These are phyloP conservation scores for Rhodofomes roseus DNA, from an alignment of 1,284 basidiomycete species.

Conservation along the genomic window DNA sequence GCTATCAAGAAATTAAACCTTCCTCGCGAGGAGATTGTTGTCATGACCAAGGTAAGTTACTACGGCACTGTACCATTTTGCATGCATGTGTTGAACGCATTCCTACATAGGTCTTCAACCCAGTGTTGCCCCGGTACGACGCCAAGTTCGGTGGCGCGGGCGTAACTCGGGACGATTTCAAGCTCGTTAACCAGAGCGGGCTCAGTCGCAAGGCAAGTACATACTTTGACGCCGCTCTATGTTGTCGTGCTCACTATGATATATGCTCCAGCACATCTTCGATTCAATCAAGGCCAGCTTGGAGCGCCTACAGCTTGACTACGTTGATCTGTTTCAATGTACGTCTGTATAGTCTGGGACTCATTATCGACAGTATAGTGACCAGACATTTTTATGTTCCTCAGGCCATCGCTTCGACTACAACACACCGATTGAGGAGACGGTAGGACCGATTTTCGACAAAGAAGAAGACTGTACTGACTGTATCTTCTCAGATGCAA, in stretches of 20 bases:
- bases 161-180: conserved; percentile 7
- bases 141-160: background rate
- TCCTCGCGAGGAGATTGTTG: conserved; percentile 52
- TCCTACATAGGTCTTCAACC: background rate
- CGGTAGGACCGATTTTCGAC: conserved; percentile 8
- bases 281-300: conserved; percentile 37
- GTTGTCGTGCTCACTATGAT: background rate
- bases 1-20: conserved; percentile 53
- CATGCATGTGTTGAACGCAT: background rate
- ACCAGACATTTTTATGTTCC: no score
- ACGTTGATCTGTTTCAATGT: conserved; percentile 34
- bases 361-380: no score
- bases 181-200: conserved; percentile 25
- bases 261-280: conserved; percentile 35
- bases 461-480: background rate
- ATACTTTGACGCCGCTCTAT: background rate
- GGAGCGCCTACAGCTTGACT: conserved; percentile 37
- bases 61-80: background rate
- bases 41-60: conserved; percentile 47
- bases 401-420: conserved; percentile 28
- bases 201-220: conserved; percentile 23
- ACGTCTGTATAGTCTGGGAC: background rate
- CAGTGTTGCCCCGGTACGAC: background rate
- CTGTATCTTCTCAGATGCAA: conserved; percentile 37
- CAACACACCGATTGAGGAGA: conserved; percentile 28